Percentiles rank a stretch among this genome's conserved stretches.
These are phyloP conservation scores for Scheffersomyces lignicola DNA, from an alignment of 1,139 yeast species.

Conservation along the genomic window DNA sequence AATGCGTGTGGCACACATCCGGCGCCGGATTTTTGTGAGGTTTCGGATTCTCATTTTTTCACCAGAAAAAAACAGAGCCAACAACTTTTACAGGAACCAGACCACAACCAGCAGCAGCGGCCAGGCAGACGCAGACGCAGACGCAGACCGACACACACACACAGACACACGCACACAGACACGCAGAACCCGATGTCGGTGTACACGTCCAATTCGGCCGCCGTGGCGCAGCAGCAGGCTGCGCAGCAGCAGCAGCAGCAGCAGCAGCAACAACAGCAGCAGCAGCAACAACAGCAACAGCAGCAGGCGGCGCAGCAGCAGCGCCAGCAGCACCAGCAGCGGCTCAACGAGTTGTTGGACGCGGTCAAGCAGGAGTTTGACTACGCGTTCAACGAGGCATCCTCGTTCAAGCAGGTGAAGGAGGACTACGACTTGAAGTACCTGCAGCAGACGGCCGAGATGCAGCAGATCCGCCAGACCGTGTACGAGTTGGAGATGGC, in stretches of 20 bases:
- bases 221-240: slow-evolving; percentile 24
- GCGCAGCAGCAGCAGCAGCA: slow-evolving; percentile 15
- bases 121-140: too few species aligned
- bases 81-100: too few species aligned
- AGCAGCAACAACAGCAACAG: slow-evolving; percentile 18
- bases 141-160: too few species aligned
- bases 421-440: slow-evolving; percentile 91
- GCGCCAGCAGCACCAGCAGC: slow-evolving; percentile 51
- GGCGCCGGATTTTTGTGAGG: too few species aligned
- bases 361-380: slow-evolving; percentile 93
- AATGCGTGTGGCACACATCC: too few species aligned
- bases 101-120: too few species aligned
- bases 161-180: neutral
- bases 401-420: slow-evolving; percentile 84
- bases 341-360: slow-evolving; percentile 77
- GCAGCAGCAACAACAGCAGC: slow-evolving; percentile 21
- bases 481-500: slow-evolving; percentile 93
- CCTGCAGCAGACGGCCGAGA: slow-evolving; percentile 89
- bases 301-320: slow-evolving; percentile 26
- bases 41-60: too few species aligned
- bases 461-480: slow-evolving; percentile 92
- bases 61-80: too few species aligned
- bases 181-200: slow-evolving; percentile 29
- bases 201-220: slow-evolving; percentile 36
- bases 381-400: slow-evolving; percentile 81